phyloP scores from a whole-genome alignment of 306 rosid species.

The Pterocarpus macrocarpus region DNA sequence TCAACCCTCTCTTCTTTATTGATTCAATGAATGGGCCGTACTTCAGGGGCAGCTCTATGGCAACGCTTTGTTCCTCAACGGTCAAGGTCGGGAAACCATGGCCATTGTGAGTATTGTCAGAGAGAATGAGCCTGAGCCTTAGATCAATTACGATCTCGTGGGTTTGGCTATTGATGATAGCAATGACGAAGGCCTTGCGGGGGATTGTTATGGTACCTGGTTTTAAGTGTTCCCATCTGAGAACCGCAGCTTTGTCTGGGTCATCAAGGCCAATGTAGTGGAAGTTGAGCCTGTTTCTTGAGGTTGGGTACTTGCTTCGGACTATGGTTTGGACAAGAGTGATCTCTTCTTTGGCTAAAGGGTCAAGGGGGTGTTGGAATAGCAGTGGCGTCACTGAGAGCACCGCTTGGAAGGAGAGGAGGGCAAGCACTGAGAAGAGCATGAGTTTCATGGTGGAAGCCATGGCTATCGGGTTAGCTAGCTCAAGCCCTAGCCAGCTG shows the following conservation, averaged over 20 bases:
- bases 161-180: conserved; percentile 22
- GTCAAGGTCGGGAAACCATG: conserved; percentile 49
- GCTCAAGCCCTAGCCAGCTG: background rate
- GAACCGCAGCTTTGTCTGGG: conserved; percentile 32
- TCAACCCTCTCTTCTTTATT: conserved; percentile 52
- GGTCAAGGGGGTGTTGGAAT: conserved; percentile 52
- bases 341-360: conserved; percentile 43
- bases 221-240: conserved; percentile 36
- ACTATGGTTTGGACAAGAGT: conserved; percentile 38
- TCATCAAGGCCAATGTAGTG: background rate
- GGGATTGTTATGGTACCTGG: conserved; percentile 1
- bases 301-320: conserved; percentile 36
- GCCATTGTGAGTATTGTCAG: conserved; percentile 42
- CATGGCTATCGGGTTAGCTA: background rate
- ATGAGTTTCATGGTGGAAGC: conserved; percentile 20
- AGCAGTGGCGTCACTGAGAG: background rate
- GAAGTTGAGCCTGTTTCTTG: background rate
- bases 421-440: conserved; percentile 7
- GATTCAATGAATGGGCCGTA: conserved; percentile 48
- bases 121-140: background rate
- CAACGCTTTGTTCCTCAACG: conserved; percentile 27
- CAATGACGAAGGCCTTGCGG: conserved; percentile 40
- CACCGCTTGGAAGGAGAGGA: conserved; percentile 27
- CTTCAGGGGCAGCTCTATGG: conserved; percentile 32
- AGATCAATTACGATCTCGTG: conserved; percentile 48